Evolutionary conservation across 148 eudicot genomes (phyloP), one percentile per base, ranked within the genome.

Genomic region (Vaccinium corymbosum): DNA sequence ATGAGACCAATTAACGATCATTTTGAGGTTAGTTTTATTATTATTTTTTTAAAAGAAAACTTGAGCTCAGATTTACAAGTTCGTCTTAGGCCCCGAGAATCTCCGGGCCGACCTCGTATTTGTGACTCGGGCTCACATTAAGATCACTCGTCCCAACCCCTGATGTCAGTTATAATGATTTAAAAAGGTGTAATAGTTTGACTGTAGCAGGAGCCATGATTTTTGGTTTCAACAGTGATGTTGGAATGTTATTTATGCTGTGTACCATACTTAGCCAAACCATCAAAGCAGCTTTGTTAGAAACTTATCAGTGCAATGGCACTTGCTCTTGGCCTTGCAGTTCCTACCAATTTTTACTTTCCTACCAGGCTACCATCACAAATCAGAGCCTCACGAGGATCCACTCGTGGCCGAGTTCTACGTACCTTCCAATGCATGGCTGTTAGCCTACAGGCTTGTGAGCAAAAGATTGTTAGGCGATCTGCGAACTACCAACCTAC

Each of bases 401-500:
- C 22, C 2, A 0, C 16, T 17, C 52, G 19, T 4, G 7, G 78
- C 78, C 78, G 52, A 74, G 25, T 19, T 46, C 52, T 16, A 17
- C 78, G 7, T 74, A 71, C 49, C 17, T 32, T 71, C 35, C 76
- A 2, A 71, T 32, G 52, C 51, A 48, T 12, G 51, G 27, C 53
- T 20, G 27, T 48, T 19, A 46, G 25, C 78, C 5, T 7, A 25
- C 68, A 46, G 25, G 7, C 22, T 75, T 75, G n/a, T 13, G 55
- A 48, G 7, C 20, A 77, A 50, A 50, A n/a, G 29, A n/a, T 48
- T 1, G 57, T n/a, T n/a, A 49, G 80, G 57, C 55, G 80, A 49
- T 77, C 80, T 1, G 80, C 35, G 2, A 77, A 77, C 59, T 77
- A 77, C 80, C 16, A 77, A 14, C 80, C 80, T 11, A 19, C 80